Evolutionary conservation across 768 basidiomycete genomes (phyloP).

Genomic region (Russula compacta): DNA sequence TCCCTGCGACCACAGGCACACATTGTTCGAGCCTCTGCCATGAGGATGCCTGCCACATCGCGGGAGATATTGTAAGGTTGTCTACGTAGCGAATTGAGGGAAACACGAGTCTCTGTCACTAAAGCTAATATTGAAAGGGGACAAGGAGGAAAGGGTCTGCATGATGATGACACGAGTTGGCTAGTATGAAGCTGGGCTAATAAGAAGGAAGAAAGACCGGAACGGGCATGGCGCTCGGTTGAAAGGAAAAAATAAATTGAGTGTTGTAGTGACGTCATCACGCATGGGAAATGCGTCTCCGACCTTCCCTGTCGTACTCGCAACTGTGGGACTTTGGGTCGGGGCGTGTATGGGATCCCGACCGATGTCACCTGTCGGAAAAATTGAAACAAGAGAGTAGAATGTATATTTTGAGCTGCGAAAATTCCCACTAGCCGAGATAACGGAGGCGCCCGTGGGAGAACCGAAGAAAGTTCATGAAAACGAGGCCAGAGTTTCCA

Average conservation of each 20-base stretch:
- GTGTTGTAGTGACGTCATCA: conserved; percentile 17
- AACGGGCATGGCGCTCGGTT: neutral
- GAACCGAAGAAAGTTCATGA: conserved; percentile 7
- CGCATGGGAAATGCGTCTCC: conserved; percentile 7
- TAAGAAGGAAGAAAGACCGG: too few relatives aligned
- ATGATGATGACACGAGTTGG: too few relatives aligned
- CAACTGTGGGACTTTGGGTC: neutral
- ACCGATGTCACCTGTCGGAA: conserved; percentile 10
- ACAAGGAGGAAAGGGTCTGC: neutral
- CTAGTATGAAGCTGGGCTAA: too few relatives aligned
- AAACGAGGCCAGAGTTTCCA: conserved; percentile 10
- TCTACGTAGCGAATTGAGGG: neutral
- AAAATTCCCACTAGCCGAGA: conserved; percentile 18
- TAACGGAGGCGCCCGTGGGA: conserved; percentile 14
- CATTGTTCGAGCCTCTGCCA: conserved; percentile 2
- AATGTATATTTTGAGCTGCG: conserved; percentile 12
- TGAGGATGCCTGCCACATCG: neutral
- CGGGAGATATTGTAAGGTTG: neutral
- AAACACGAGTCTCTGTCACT: neutral
- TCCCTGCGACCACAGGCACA: neutral
- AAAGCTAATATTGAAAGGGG: neutral
- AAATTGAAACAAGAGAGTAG: conserved; percentile 11
- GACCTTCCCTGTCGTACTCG: neutral
- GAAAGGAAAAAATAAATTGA: neutral
- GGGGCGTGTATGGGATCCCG: conserved; percentile 3